A percentile compares a stretch with the other conserved stretches of the same genome.
These are phyloP conservation scores for Catunica adiposa DNA, from an alignment of 2,329 filamentous ascomycete species.

Conservation along the genomic window DNA sequence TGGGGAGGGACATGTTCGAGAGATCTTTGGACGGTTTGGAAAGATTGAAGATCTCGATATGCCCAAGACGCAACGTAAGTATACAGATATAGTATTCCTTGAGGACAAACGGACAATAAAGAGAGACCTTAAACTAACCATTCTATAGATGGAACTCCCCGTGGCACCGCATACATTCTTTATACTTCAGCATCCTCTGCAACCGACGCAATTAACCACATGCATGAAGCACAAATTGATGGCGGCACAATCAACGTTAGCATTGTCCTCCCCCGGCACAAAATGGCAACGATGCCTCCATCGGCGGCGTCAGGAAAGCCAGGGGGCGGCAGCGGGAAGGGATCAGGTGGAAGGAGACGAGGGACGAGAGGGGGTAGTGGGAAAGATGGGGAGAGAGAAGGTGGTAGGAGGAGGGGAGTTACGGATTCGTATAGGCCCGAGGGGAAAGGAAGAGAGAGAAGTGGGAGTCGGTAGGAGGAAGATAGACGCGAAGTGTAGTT, in stretches of 20 bases:
- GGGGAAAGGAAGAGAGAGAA: neutral
- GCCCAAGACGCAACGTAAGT: constrained; percentile 73
- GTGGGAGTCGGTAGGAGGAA: no score
- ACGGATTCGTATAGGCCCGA: neutral
- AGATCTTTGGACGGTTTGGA: constrained; percentile 86
- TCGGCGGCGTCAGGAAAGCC: constrained; percentile 26
- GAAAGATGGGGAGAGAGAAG: neutral
- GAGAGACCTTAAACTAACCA: no score
- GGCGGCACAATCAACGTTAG: constrained; percentile 70
- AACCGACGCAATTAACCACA: constrained; percentile 78
- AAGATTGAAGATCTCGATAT: constrained; percentile 74
- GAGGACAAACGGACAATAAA: neutral
- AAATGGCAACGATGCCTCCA: constrained; percentile 40
- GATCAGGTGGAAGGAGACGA: neutral
- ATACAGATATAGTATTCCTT: neutral
- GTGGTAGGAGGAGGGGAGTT: neutral
- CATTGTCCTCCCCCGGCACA: constrained; percentile 38
- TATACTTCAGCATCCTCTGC: constrained; percentile 64
- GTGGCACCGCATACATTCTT: constrained; percentile 84
- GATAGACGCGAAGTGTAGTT: no score
- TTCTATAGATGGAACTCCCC: constrained; percentile 60
- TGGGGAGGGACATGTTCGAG: constrained; percentile 68
- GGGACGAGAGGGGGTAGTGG: neutral
- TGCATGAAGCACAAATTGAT: constrained; percentile 95
- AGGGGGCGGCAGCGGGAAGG: neutral